Conservation (phyloP, 495 filamentous ascomycete genomes). For the Oleoguttula mirabilis region DNA sequence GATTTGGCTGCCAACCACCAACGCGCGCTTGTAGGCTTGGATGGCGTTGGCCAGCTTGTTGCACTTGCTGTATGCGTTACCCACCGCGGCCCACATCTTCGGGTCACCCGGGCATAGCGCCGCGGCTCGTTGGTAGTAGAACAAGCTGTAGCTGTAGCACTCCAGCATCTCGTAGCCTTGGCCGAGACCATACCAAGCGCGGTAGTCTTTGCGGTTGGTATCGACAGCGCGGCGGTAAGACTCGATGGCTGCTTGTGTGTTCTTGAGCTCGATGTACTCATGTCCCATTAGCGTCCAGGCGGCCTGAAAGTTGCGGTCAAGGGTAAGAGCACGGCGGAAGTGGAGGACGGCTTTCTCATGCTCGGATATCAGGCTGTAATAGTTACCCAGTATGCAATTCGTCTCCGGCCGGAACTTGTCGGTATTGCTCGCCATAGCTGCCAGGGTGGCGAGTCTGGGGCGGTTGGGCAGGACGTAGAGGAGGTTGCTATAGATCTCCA, state of each 20-base stretch:
- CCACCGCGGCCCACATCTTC: conserved; percentile 98
- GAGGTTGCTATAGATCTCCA: conserved; percentile 95
- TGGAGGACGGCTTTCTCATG: conserved; percentile 98
- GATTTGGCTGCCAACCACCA: conserved; percentile 73
- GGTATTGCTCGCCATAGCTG: conserved; percentile 73
- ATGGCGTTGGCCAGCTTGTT: conserved; percentile 72
- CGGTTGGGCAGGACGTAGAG: conserved; percentile 81
- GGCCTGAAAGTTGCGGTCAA: conserved; percentile 82
- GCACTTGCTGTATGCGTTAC: conserved; percentile 79
- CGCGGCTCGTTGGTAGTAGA: conserved; percentile 94
- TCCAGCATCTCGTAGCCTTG: conserved; percentile 97
- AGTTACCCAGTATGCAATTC: conserved; percentile 93
- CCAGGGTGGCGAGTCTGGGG: conserved; percentile 82
- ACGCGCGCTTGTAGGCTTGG: conserved; percentile 82
- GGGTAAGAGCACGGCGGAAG: conserved; percentile 88
- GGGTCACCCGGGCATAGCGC: conserved; percentile 82
- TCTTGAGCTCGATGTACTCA: conserved; percentile 98
- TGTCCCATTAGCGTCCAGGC: conserved; percentile 99
- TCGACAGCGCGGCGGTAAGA: conserved; percentile 93
- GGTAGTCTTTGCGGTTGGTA: conserved; percentile 90
- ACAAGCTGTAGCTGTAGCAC: conserved; percentile 92
- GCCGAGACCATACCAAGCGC: conserved; percentile 95
- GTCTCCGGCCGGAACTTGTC: conserved; percentile 97
- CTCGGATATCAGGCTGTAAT: conserved; percentile 82
- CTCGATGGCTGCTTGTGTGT: conserved; percentile 96